Evolutionary conservation across 805 yeast species (phyloP).

Genomic region (Candida methanosorbosa): DNA sequence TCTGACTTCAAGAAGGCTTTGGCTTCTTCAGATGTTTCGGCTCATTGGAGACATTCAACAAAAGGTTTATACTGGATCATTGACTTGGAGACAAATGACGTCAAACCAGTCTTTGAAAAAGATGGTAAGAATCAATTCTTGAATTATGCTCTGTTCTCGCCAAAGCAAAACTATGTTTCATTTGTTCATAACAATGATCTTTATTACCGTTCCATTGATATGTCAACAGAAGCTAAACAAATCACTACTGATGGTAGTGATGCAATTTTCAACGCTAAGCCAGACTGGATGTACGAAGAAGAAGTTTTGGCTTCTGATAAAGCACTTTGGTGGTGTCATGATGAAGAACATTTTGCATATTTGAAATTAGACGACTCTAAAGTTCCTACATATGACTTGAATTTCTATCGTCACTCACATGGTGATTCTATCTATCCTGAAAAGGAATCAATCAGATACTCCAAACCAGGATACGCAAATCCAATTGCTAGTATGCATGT

Average conservation of each 20-base stretch:
- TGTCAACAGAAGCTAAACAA: constrained; percentile 13
- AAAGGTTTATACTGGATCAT: constrained; percentile 47
- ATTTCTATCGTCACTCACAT: constrained; percentile 32
- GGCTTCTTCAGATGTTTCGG: constrained; percentile 38
- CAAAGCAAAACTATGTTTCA: constrained; percentile 44
- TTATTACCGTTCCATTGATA: constrained; percentile 21
- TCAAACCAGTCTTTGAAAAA: constrained; percentile 17
- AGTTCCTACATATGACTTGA: constrained; percentile 45
- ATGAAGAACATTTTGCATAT: constrained; percentile 46
- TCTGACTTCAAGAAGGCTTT: constrained; percentile 41
- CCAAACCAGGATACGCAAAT: constrained; percentile 62
- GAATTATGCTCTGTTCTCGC: constrained; percentile 58
- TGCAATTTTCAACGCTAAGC: constrained; percentile 53
- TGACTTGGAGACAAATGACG: constrained; percentile 28
- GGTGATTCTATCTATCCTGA: constrained; percentile 32
- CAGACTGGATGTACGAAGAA: constrained; percentile 85
- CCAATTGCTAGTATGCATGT: constrained; percentile 44
- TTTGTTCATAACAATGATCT: constrained; percentile 51
- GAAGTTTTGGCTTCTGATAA: constrained; percentile 54
- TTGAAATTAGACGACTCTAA: constrained; percentile 50
- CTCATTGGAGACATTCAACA: constrained; percentile 59
- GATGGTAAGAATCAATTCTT: constrained; percentile 17
- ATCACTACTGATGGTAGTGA: constrained; percentile 45
- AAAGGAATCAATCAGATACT: constrained; percentile 44
- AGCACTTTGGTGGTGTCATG: constrained; percentile 70